Conservation (phyloP, 225 moss, liverwort and hornwort genomes). For the Bryum argenteum region DNA sequence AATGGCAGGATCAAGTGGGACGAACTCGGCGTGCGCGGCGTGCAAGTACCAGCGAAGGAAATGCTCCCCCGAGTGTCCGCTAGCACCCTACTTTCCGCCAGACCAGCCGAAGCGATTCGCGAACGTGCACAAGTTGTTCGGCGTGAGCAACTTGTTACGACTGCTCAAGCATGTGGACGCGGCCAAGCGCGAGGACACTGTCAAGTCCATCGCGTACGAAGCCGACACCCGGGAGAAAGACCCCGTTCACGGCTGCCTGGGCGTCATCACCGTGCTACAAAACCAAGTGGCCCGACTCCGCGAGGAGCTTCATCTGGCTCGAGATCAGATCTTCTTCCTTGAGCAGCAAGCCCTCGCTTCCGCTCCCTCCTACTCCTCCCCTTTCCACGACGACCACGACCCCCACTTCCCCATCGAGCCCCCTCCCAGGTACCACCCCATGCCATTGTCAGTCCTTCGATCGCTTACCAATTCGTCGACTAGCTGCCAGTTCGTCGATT, state of each 20-base stretch:
- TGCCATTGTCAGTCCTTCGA: too few species aligned
- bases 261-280: slow-evolving; percentile 53
- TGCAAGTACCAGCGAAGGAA: slow-evolving; percentile 66
- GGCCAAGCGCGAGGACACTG: slow-evolving; percentile 52
- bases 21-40: slow-evolving; percentile 61
- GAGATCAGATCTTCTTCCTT: slow-evolving; percentile 42
- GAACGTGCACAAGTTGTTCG: slow-evolving; percentile 67
- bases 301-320: slow-evolving; percentile 43
- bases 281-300: slow-evolving; percentile 45
- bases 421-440: too few species aligned
- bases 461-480: too few species aligned
- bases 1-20: slow-evolving; percentile 33
- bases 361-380: slow-evolving; percentile 29
- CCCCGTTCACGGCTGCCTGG: slow-evolving; percentile 65
- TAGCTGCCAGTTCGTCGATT: too few species aligned
- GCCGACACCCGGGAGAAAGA: slow-evolving; percentile 70
- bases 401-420: slow-evolving; percentile 34
- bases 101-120: slow-evolving; percentile 50
- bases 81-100: slow-evolving; percentile 39
- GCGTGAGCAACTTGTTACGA: slow-evolving; percentile 58
- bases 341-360: slow-evolving; percentile 38
- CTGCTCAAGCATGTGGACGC: slow-evolving; percentile 60
- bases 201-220: slow-evolving; percentile 65
- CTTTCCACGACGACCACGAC: slow-evolving; percentile 32
- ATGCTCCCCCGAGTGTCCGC: slow-evolving; percentile 60